A percentile compares a stretch with the other conserved stretches of the same genome.
phyloP scores from a whole-genome alignment of 495 filamentous ascomycete species.

The Penicillium alfredii region DNA sequence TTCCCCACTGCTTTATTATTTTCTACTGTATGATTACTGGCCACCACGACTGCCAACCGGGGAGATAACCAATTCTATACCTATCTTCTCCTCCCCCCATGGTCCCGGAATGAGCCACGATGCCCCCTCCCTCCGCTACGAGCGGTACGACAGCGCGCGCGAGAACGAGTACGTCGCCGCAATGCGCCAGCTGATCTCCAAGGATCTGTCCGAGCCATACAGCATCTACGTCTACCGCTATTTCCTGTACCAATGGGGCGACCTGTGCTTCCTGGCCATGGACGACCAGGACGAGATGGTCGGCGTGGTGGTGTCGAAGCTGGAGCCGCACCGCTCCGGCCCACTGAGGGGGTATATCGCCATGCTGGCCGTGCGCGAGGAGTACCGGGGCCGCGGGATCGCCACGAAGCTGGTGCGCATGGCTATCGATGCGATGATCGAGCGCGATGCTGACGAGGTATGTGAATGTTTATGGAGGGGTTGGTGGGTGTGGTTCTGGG shows the following conservation, averaged over 20 bases:
- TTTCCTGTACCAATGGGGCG: constrained; percentile 97
- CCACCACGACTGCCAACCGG: too few relatives aligned
- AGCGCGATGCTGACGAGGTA: constrained; percentile 80
- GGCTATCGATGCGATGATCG: constrained; percentile 89
- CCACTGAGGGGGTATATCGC: constrained; percentile 93
- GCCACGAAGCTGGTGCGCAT: constrained; percentile 82
- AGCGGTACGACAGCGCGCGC: constrained; percentile 72
- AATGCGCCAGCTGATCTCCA: constrained; percentile 90
- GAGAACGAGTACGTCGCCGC: constrained; percentile 78
- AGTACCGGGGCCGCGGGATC: constrained; percentile 79
- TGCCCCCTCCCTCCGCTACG: constrained; percentile 57
- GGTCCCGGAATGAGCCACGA: constrained; percentile 26
- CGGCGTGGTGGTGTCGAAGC: constrained; percentile 93
- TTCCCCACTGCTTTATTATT: constrained; percentile 1
- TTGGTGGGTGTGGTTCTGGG: neutral
- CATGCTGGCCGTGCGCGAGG: constrained; percentile 84
- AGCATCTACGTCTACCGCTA: constrained; percentile 99
- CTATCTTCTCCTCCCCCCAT: constrained; percentile 3
- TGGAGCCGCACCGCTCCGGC: constrained; percentile 78
- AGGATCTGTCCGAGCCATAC: constrained; percentile 96
- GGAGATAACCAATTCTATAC: too few relatives aligned
- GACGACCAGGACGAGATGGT: constrained; percentile 54
- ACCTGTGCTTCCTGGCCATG: constrained; percentile 89
- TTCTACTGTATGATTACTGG: too few relatives aligned
- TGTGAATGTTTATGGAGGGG: constrained; percentile 2